Evolutionary conservation across 192 early-diverging fungal species (phyloP), one percentile per base, ranked within the genome.

Genomic region (Linnemannia schmuckeri): DNA sequence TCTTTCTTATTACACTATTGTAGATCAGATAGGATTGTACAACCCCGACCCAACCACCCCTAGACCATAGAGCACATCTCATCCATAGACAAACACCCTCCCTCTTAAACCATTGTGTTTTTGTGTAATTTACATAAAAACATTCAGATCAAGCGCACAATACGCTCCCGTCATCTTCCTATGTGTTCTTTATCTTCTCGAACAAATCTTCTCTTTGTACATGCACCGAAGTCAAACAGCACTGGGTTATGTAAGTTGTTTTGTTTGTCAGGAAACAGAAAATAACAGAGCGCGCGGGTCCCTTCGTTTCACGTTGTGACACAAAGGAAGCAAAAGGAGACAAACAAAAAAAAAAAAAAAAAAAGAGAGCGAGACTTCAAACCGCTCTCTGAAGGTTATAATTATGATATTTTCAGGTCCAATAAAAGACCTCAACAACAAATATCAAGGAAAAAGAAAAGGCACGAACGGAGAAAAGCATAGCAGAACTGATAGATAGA

Each of bases 11-110:
- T 42, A 6, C 70, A 71, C 55, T 52, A 55, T 73, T 73, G 78
- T 78, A 78, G 77, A 78, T 78, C 77, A 78, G 70, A 72, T 71
- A 54, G 68, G 49, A 71, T 71, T 78, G 77, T 78, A 78, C 77
- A 47, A 78, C 38, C 77, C 44, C 8, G 13, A 27, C 30, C 41
- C 72, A 10, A 73, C 8, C 41, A 24, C 0, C 54, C n/a, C 52
- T 55, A 55, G 27, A 66, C 61, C 61, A 15, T 55, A 75, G 52
- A 75, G 15, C 49, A 17, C 42, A 10, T n/a, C 15, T 18, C 22
- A 22, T 22, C 70, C 69, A 72, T 27, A 42, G 42, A 37, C 18
- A 72, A 20, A 15, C 12, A 27, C 35, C 30, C 17, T 69, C 20
- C 40, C 55, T 7, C 55, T 0, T 66, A 66, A 10, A 66, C 61